phyloP scores from a whole-genome alignment of 164 flowering plant genomes.

The grape (Vitis vinifera) region DNA sequence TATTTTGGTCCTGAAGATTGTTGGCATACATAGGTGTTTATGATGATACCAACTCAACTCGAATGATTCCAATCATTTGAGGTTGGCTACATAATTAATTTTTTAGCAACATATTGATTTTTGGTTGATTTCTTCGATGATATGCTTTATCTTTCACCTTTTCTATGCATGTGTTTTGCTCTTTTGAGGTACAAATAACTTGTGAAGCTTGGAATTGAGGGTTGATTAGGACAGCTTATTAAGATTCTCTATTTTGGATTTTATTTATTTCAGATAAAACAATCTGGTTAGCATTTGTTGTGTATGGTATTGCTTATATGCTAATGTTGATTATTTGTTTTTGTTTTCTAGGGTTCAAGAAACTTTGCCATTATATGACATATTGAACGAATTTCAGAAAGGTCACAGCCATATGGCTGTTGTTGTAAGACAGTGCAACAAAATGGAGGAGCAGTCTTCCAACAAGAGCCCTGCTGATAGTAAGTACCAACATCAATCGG shows the following conservation, averaged over 20 bases:
- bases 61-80: no score
- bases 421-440: conserved; percentile 54
- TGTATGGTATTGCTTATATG: not conserved
- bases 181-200: not conserved
- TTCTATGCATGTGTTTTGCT: not conserved
- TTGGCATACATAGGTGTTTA: no score
- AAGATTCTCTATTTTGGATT: not conserved
- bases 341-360: conserved; percentile 68
- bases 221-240: not conserved
- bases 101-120: no score
- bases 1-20: no score
- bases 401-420: conserved; percentile 99
- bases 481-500: conserved; percentile 25
- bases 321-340: not conserved
- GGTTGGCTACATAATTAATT: no score
- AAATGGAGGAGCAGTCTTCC: conserved; percentile 24
- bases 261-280: not conserved
- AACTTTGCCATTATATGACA: conserved; percentile 84
- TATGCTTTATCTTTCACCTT: no score
- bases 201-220: not conserved
- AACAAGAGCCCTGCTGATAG: conserved; percentile 34
- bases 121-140: no score
- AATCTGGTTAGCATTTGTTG: not conserved
- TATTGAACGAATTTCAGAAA: conserved; percentile 97
- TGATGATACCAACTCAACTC: no score